Evolutionary conservation across 164 flowering plant genomes (phyloP).

Genomic region (Annona cherimola): DNA sequence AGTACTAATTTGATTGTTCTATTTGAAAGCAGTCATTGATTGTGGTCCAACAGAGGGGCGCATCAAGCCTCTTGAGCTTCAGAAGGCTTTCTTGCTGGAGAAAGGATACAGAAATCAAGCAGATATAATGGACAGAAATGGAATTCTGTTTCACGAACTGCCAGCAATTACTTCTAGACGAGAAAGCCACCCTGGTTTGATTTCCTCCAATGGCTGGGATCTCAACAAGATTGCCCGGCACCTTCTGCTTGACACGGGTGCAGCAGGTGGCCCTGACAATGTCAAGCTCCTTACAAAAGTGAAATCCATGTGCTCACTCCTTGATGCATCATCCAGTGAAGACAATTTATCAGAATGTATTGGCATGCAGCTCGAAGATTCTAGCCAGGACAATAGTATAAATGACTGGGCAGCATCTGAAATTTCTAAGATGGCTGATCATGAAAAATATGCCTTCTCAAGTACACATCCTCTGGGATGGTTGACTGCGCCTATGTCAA

Average conservation of each 20-base stretch:
- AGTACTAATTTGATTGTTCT: background rate
- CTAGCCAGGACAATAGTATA: background rate
- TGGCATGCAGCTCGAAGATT: background rate
- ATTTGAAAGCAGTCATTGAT: constrained; percentile 7
- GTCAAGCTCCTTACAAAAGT: background rate
- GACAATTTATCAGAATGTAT: background rate
- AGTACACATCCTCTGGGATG: background rate
- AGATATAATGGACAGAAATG: background rate
- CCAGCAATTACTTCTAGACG: background rate
- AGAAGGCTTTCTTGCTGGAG: constrained; percentile 3
- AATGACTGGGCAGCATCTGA: background rate
- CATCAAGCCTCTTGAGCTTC: background rate
- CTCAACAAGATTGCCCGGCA: constrained; percentile 9
- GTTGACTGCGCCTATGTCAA: background rate
- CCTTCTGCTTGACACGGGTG: constrained; percentile 1
- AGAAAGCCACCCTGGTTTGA: background rate
- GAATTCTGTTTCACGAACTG: constrained; percentile 6
- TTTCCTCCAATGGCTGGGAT: background rate
- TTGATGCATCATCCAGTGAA: background rate
- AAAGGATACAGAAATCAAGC: background rate
- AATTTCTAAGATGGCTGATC: background rate
- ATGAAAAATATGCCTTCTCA: background rate
- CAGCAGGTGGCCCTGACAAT: constrained; percentile 1
- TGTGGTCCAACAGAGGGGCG: background rate
- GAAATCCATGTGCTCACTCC: constrained; percentile 5